Evolutionary conservation across 2,329 filamentous ascomycete species (phyloP), one percentile per base, ranked within the genome.

Genomic region (Aspergillus floridensis): DNA sequence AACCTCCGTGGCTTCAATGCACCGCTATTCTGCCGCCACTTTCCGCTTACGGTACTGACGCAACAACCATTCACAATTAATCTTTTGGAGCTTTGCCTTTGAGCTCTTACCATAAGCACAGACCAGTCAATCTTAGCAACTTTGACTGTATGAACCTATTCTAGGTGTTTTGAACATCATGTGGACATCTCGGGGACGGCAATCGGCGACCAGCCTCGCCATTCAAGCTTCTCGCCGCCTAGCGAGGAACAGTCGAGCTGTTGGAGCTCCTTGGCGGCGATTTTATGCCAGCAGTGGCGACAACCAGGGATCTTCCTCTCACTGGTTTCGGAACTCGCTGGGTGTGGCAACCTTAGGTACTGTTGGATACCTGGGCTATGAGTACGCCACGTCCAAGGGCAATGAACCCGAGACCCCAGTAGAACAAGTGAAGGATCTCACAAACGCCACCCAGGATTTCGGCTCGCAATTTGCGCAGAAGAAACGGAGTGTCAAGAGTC

Each of bases 381-480:
- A 72, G 21, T 75, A 68, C 63, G 52, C 66, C 41, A 68, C 68
- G 41, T 62, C 57, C 31, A 62, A 64, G 11, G 60, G 60, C 4
- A 60, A 58, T 48, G 65, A 63, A 52, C 56, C 63, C 19, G 65
- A 67, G 48, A 62, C 54, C 21, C 58, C 67, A 26, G 55, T 56
- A 22, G 63, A 63, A 31, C 69, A 66, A 48, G 64, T 66, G 22
- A 59, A 68, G 56, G 57, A 64, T 12, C 60, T 66, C 21, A 57
- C 58, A 1, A 63, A 61, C 12, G 57, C 69, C 8, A 60, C 65
- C 59, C 89, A 92, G 57, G 76, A 90, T 59, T 86, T 96, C 66
- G 93, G 90, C 71, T 91, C 90, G 11, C 91, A 96, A 73, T 92
- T 96, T 76, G 78, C 91, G 5, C 93, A 97, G 78, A 90, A 96